Percentiles rank a stretch among this genome's conserved stretches.
Evolutionary conservation across 306 rosid species (phyloP).

Genomic region (Cicer pinnatifidum): DNA sequence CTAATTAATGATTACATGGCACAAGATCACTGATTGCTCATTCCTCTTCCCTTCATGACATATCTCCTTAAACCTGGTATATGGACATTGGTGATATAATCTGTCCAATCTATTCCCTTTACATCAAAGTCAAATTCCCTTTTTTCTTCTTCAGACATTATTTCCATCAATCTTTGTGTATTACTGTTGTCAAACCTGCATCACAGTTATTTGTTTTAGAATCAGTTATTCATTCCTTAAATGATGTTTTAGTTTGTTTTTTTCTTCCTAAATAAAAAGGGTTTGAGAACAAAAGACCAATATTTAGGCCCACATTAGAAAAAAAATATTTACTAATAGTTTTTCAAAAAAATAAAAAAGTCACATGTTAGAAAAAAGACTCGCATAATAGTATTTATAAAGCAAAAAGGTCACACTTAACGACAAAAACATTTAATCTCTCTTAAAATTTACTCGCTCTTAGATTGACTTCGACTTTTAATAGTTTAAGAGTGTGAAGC

Average conservation of each 20-base stretch:
- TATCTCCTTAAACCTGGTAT: conserved; percentile 88
- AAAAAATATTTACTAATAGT: no score
- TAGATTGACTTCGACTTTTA: no score
- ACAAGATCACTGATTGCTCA: conserved; percentile 45
- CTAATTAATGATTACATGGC: conserved; percentile 35
- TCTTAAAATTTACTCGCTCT: no score
- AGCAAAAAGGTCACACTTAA: no score
- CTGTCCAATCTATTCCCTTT: conserved; percentile 76
- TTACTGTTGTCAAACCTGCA: conserved; percentile 93
- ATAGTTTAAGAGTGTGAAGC: no score
- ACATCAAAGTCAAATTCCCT: conserved; percentile 82
- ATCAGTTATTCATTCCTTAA: conserved; percentile 23
- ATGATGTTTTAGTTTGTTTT: background rate
- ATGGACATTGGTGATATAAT: conserved; percentile 82
- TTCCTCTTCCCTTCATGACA: conserved; percentile 88
- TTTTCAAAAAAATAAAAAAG: no score
- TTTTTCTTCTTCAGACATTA: conserved; percentile 85
- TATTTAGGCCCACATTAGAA: no score
- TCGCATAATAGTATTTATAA: no score
- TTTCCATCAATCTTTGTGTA: conserved; percentile 68
- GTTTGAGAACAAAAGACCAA: no score
- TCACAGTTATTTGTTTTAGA: conserved; percentile 2
- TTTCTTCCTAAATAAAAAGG: background rate
- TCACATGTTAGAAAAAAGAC: no score
- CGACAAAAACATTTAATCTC: no score